Conservation (phyloP, 1,139 yeast genomes). For the Scheffersomyces titani region DNA sequence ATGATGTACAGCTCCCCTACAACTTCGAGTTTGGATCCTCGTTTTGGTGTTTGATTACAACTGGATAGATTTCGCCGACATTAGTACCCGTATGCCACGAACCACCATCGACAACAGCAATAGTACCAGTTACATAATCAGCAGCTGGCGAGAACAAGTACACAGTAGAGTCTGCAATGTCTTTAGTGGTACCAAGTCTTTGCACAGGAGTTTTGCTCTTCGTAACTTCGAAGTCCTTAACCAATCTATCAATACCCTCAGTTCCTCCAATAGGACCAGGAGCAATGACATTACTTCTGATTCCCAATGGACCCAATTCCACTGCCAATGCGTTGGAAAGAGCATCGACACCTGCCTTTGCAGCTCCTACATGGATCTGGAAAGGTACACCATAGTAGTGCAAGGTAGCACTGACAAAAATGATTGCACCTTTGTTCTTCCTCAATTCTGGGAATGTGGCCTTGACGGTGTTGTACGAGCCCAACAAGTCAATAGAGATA, state of each 20-base stretch:
- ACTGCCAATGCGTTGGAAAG: slow-evolving; percentile 79
- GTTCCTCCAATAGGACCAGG: slow-evolving; percentile 86
- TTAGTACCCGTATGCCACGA: slow-evolving; percentile 76
- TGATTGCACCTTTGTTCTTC: slow-evolving; percentile 24
- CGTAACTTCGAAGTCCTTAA: slow-evolving; percentile 34
- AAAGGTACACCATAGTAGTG: slow-evolving; percentile 87
- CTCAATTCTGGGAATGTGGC: slow-evolving; percentile 24
- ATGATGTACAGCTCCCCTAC: background rate
- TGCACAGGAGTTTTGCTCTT: slow-evolving; percentile 65
- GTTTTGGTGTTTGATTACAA: slow-evolving; percentile 18
- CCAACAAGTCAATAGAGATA: slow-evolving; percentile 64
- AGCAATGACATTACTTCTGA: slow-evolving; percentile 78
- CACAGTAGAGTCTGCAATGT: slow-evolving; percentile 88
- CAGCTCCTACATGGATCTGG: slow-evolving; percentile 88
- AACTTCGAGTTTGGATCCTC: slow-evolving; percentile 11
- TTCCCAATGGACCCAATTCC: slow-evolving; percentile 86
- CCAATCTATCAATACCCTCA: slow-evolving; percentile 71
- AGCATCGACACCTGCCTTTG: slow-evolving; percentile 95
- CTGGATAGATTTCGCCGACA: slow-evolving; percentile 35
- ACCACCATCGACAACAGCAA: slow-evolving; percentile 87
- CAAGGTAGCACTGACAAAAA: slow-evolving; percentile 60
- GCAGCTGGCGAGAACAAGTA: slow-evolving; percentile 84
- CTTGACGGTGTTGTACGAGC: slow-evolving; percentile 84
- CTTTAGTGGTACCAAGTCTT: slow-evolving; percentile 70
- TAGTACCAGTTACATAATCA: slow-evolving; percentile 74